These are phyloP conservation scores for Saccharum spontaneum DNA, from an alignment of 176 grass and related monocot species.

Conservation along the genomic window DNA sequence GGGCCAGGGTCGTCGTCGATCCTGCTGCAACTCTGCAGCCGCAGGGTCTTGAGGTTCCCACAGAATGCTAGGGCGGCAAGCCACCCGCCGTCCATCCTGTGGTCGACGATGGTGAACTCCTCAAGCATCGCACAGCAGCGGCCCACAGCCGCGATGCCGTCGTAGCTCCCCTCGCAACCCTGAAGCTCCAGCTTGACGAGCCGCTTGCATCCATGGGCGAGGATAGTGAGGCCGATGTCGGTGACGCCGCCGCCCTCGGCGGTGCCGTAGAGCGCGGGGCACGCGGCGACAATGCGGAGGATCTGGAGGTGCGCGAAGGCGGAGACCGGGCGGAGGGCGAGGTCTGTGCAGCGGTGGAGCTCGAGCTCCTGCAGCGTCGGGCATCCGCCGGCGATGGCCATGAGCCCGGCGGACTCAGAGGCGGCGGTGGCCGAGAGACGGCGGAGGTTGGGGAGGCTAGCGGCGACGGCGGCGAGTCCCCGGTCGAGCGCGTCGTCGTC, in stretches of 20 bases:
- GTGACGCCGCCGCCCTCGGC: slow-evolving; percentile 59
- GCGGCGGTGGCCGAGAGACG: slow-evolving; percentile 61
- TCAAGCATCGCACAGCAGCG: slow-evolving; percentile 91
- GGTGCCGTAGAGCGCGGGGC: slow-evolving; percentile 48
- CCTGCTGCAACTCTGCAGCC: slow-evolving; percentile 62
- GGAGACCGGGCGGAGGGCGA: slow-evolving; percentile 78
- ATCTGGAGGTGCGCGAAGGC: slow-evolving; percentile 91
- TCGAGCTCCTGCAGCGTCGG: slow-evolving; percentile 75
- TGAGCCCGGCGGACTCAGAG: slow-evolving; percentile 59
- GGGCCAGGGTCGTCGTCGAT: slow-evolving; percentile 83
- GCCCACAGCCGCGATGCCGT: slow-evolving; percentile 81
- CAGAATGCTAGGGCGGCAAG: slow-evolving; percentile 77
- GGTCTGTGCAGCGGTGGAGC: slow-evolving; percentile 82
- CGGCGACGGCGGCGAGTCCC: slow-evolving; percentile 55
- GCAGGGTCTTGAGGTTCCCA: slow-evolving; percentile 83
- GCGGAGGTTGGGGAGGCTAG: slow-evolving; percentile 59
- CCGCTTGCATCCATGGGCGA: slow-evolving; percentile 90
- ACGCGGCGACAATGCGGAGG: slow-evolving; percentile 61
- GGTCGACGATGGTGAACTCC: slow-evolving; percentile 74
- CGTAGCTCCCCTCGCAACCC: slow-evolving; percentile 86
- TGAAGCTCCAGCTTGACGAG: slow-evolving; percentile 82
- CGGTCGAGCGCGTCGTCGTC: slow-evolving; percentile 54
- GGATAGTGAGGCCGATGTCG: slow-evolving; percentile 93
- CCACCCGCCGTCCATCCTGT: slow-evolving; percentile 88
- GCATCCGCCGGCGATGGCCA: slow-evolving; percentile 67